Conservation (phyloP, 2,329 filamentous ascomycete species). For the Colletotrichum theobromicola region DNA sequence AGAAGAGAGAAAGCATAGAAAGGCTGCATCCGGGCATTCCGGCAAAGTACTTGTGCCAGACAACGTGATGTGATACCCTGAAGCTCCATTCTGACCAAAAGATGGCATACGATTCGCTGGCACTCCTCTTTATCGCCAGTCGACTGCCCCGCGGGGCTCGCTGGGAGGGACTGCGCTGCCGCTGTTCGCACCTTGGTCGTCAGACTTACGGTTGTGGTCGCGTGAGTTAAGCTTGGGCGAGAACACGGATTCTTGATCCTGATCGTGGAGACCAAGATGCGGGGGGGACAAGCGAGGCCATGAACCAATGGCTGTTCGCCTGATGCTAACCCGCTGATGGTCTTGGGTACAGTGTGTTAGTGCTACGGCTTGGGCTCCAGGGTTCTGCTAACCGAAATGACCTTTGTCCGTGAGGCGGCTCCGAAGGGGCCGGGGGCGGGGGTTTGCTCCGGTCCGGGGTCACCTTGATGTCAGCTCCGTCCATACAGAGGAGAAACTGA, state of each 20-base stretch:
- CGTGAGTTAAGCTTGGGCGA: not conserved
- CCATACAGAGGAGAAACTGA: not conserved
- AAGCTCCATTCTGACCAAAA: not conserved
- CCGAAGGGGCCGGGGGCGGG: not conserved
- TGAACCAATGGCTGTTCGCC: not conserved
- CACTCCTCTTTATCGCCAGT: not conserved
- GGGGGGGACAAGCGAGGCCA: slow-evolving; percentile 7
- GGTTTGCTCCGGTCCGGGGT: not conserved
- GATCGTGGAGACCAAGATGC: slow-evolving; percentile 1
- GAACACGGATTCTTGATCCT: not conserved
- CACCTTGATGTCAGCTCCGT: not conserved
- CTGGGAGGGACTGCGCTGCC: not conserved
- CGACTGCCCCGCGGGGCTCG: not conserved
- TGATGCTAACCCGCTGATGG: not conserved
- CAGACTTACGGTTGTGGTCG: not conserved
- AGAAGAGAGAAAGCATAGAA: slow-evolving; percentile 7
- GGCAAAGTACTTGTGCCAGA: not conserved
- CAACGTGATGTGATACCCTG: not conserved
- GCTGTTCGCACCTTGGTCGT: not conserved
- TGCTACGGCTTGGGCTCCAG: not conserved
- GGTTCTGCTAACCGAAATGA: slow-evolving; percentile 12
- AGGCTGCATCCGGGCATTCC: slow-evolving; percentile 4
- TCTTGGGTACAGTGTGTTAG: not conserved
- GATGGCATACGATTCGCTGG: not conserved
- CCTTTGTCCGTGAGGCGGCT: not conserved